phyloP scores from a whole-genome alignment of 768 basidiomycete genomes.

The Cyclocybe cylindracea region DNA sequence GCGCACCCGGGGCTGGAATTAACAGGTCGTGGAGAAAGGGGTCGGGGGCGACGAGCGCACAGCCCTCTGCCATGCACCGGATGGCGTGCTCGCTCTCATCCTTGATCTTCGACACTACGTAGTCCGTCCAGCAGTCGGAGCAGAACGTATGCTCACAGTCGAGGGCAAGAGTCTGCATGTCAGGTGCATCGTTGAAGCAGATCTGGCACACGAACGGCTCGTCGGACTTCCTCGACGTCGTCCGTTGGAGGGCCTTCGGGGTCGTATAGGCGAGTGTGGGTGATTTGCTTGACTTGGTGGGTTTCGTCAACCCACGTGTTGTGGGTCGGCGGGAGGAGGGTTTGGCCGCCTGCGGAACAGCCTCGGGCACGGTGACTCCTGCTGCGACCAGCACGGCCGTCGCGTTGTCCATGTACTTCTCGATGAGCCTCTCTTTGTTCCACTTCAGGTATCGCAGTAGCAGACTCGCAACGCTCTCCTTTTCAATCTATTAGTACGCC shows the following conservation, averaged over 20 bases:
- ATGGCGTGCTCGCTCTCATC: constrained; percentile 76
- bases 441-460: constrained; percentile 84
- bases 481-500: not conserved
- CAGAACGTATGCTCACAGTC: constrained; percentile 88
- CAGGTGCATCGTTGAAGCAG: constrained; percentile 80
- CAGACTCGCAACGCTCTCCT: constrained; percentile 72
- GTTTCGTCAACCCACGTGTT: constrained; percentile 38
- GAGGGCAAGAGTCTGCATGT: constrained; percentile 64
- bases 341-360: constrained; percentile 31
- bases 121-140: constrained; percentile 80
- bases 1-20: constrained; percentile 29
- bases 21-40: constrained; percentile 60
- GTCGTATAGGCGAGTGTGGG: constrained; percentile 23
- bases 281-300: constrained; percentile 29
- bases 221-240: constrained; percentile 27
- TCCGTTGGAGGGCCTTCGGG: constrained; percentile 29
- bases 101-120: constrained; percentile 76
- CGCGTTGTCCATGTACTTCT: constrained; percentile 96
- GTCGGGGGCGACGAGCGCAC: constrained; percentile 66
- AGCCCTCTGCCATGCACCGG: constrained; percentile 82
- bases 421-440: constrained; percentile 96
- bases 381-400: constrained; percentile 70
- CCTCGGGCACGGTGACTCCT: constrained; percentile 57
- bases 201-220: constrained; percentile 86
- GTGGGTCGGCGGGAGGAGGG: constrained; percentile 31